phyloP scores from a whole-genome alignment of 805 yeast genomes.

The Metschnikowia gruessii region DNA sequence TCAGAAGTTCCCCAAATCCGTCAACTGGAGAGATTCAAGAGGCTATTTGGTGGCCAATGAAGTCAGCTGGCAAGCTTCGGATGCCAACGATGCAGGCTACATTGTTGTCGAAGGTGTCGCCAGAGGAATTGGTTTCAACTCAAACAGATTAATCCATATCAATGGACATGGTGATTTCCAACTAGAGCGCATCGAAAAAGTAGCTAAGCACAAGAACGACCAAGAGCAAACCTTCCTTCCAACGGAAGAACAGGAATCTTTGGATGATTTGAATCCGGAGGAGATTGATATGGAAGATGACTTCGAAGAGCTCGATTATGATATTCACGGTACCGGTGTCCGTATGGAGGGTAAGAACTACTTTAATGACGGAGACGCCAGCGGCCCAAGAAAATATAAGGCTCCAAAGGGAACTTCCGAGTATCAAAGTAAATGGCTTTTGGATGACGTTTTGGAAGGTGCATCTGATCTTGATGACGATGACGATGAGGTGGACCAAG shows the following conservation, averaged over 20 bases:
- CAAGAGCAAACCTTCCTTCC: constrained; percentile 25
- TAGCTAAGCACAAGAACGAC: constrained; percentile 27
- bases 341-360: constrained; percentile 57
- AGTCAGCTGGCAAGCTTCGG: constrained; percentile 38
- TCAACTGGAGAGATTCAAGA: constrained; percentile 91
- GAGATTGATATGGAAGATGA: constrained; percentile 46
- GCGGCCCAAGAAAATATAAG: constrained; percentile 31
- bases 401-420: constrained; percentile 73
- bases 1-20: constrained; percentile 80
- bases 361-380: constrained; percentile 30
- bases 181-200: constrained; percentile 60
- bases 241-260: constrained; percentile 48
- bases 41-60: constrained; percentile 81
- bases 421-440: constrained; percentile 73
- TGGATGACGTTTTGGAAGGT: constrained; percentile 51
- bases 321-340: constrained; percentile 35
- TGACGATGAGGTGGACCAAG: constrained; percentile 32
- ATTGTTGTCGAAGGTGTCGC: constrained; percentile 77
- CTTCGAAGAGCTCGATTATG: constrained; percentile 25
- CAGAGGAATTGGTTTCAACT: constrained; percentile 80
- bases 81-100: constrained; percentile 29
- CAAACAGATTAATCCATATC: constrained; percentile 75
- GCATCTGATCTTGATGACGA: constrained; percentile 45
- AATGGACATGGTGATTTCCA: constrained; percentile 92
- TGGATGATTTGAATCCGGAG: constrained; percentile 59